These are phyloP conservation scores for Chondrus crispus DNA, from an alignment of 23 red algal genomes.

Conservation along the genomic window DNA sequence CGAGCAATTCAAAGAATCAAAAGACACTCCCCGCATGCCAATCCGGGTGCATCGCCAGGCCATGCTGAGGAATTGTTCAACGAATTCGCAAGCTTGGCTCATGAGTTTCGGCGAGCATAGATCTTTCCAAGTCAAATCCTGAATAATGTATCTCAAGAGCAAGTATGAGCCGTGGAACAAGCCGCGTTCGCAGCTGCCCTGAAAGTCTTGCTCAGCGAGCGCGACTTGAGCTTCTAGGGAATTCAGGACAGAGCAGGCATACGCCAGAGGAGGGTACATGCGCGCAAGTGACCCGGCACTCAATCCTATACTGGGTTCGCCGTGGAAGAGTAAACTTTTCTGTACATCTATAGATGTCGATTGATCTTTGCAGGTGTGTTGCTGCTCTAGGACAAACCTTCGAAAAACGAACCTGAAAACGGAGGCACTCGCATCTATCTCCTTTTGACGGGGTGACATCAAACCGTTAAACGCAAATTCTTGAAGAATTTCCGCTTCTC, in stretches of 20 bases:
- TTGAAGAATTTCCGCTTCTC: not conserved
- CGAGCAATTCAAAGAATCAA: not conserved
- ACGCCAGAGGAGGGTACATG: not conserved
- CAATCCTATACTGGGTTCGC: no score
- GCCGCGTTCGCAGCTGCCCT: not conserved
- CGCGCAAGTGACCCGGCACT: no score
- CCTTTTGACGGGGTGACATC: slow-evolving; percentile 15
- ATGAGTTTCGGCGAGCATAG: not conserved
- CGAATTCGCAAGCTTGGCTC: not conserved
- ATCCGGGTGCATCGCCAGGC: not conserved
- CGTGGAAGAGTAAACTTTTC: no score
- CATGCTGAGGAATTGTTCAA: slow-evolving; percentile 10
- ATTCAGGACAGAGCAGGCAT: not conserved
- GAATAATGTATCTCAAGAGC: slow-evolving; percentile 17
- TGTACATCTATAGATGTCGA: no score
- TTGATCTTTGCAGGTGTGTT: no score
- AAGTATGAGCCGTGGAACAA: slow-evolving; percentile 32
- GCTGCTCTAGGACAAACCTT: not conserved
- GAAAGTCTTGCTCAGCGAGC: not conserved
- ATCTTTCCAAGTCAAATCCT: slow-evolving; percentile 32
- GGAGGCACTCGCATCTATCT: slow-evolving; percentile 31
- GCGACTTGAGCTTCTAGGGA: not conserved
- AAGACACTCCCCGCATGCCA: slow-evolving; percentile 26
- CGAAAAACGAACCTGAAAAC: slow-evolving; percentile 12
- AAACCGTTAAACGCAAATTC: not conserved